Evolutionary conservation across 768 basidiomycete genomes (phyloP).

Genomic region (Pulveroboletus frians): DNA sequence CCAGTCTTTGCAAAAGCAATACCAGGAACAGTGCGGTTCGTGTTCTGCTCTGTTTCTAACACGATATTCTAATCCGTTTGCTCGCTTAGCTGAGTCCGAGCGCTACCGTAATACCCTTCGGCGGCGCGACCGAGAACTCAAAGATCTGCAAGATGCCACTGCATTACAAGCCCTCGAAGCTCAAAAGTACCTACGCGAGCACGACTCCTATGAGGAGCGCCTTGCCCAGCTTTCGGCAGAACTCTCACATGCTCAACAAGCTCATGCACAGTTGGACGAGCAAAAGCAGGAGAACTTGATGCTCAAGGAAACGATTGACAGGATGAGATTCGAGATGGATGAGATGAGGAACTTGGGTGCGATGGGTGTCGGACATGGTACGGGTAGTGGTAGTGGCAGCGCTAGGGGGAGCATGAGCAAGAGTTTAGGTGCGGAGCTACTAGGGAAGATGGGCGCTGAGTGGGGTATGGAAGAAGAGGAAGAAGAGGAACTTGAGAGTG

Average conservation of each 20-base stretch:
- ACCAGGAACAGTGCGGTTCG: slow-evolving; percentile 81
- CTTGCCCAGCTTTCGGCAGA: slow-evolving; percentile 68
- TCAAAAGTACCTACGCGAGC: slow-evolving; percentile 61
- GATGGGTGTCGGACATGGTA: slow-evolving; percentile 31
- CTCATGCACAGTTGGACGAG: slow-evolving; percentile 72
- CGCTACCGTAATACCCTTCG: slow-evolving; percentile 71
- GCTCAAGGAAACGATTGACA: slow-evolving; percentile 93
- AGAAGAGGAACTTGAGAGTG: slow-evolving; percentile 36
- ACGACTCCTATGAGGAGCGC: slow-evolving; percentile 66
- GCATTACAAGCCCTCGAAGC: slow-evolving; percentile 61
- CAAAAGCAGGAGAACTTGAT: slow-evolving; percentile 94
- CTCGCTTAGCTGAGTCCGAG: slow-evolving; percentile 61
- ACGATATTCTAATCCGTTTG: not conserved
- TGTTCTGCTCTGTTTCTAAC: slow-evolving; percentile 12
- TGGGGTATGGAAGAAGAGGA: slow-evolving; percentile 43
- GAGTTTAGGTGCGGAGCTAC: slow-evolving; percentile 68
- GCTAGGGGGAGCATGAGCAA: slow-evolving; percentile 58
- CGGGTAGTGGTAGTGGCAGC: slow-evolving; percentile 45
- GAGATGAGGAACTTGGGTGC: slow-evolving; percentile 61
- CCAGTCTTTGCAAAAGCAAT: slow-evolving; percentile 76
- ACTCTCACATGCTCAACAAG: slow-evolving; percentile 61
- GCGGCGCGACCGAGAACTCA: slow-evolving; percentile 68
- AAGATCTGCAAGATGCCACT: slow-evolving; percentile 54
- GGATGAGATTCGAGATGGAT: slow-evolving; percentile 91
- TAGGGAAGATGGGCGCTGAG: slow-evolving; percentile 51